phyloP scores from a whole-genome alignment of 2,329 filamentous ascomycete species.

The Karstenula rhodostoma region DNA sequence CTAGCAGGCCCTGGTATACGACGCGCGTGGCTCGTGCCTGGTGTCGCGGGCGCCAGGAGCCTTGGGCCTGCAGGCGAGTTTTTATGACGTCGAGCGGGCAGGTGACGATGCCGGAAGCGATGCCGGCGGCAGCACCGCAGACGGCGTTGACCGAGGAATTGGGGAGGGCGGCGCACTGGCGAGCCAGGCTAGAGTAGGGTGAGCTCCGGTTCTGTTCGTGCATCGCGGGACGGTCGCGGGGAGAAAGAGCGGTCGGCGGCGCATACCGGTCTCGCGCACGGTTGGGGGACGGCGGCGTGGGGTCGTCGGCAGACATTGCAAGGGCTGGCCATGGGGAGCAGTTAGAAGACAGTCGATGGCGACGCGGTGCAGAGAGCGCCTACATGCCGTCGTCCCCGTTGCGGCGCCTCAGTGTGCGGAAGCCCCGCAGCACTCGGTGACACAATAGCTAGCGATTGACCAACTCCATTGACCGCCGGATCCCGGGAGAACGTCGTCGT shows the following conservation, averaged over 20 bases:
- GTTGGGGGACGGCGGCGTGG: conserved; percentile 48
- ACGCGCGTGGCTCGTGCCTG: conserved; percentile 58
- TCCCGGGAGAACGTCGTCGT: conserved; percentile 18
- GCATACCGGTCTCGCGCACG: conserved; percentile 44
- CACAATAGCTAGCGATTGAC: conserved; percentile 51
- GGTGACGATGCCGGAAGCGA: conserved; percentile 92
- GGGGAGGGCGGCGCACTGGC: conserved; percentile 58
- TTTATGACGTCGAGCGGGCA: conserved; percentile 99
- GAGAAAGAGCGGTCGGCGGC: conserved; percentile 31
- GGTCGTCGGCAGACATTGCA: conserved; percentile 47
- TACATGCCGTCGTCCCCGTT: conserved; percentile 51
- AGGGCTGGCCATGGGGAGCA: conserved; percentile 32
- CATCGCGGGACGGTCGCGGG: conserved; percentile 33
- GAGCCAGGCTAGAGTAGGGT: conserved; percentile 46
- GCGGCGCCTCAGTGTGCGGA: conserved; percentile 52
- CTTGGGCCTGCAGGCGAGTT: conserved; percentile 95
- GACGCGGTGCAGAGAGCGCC: conserved; percentile 18
- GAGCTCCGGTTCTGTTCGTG: conserved; percentile 30
- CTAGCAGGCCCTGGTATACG: conserved; percentile 85
- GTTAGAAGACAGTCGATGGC: conserved; percentile 29
- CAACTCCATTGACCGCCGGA: conserved; percentile 50
- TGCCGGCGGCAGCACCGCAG: conserved; percentile 86
- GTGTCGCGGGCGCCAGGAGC: conserved; percentile 72
- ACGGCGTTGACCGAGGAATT: conserved; percentile 76
- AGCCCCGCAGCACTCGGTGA: conserved; percentile 54